Percentiles rank a stretch among this genome's conserved stretches.
phyloP scores from a whole-genome alignment of 768 basidiomycete genomes.

The Tephrocybe rancida region DNA sequence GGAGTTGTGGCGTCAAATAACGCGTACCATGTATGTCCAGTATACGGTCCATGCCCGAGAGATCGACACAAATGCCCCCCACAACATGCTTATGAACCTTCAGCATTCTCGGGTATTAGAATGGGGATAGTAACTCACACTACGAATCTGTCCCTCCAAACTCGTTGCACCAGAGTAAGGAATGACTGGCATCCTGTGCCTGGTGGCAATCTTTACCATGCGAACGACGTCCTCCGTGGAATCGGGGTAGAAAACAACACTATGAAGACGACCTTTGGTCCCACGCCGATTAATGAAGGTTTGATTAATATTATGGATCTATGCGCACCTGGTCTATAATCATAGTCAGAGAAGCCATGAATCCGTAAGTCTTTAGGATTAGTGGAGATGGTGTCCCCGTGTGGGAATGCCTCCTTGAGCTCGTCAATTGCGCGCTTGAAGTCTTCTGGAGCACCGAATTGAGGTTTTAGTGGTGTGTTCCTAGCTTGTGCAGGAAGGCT shows the following conservation, averaged over 20 bases:
- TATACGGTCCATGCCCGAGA: constrained; percentile 80
- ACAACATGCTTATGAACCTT: constrained; percentile 30
- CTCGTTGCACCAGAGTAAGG: constrained; percentile 84
- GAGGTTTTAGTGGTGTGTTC: constrained; percentile 15
- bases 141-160: constrained; percentile 76
- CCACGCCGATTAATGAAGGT: background rate
- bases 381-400: constrained; percentile 44
- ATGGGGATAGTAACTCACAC: constrained; percentile 41
- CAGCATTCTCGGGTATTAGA: background rate
- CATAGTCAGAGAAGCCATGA: constrained; percentile 59
- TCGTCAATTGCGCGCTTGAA: constrained; percentile 55
- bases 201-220: constrained; percentile 74
- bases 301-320: background rate
- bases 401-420: constrained; percentile 41
- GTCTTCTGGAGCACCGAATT: constrained; percentile 55
- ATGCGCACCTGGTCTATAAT: constrained; percentile 51
- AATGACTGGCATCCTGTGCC: constrained; percentile 75
- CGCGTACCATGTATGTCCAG: constrained; percentile 68
- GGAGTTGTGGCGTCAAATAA: background rate
- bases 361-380: constrained; percentile 50
- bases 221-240: constrained; percentile 82
- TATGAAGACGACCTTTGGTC: constrained; percentile 36
- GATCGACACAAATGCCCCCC: constrained; percentile 80
- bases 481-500: background rate
- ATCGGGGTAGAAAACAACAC: constrained; percentile 64